A percentile compares a stretch with the other conserved stretches of the same genome.
phyloP scores from a whole-genome alignment of 2,329 filamentous ascomycete genomes.

The Cladosporium oxysporum region DNA sequence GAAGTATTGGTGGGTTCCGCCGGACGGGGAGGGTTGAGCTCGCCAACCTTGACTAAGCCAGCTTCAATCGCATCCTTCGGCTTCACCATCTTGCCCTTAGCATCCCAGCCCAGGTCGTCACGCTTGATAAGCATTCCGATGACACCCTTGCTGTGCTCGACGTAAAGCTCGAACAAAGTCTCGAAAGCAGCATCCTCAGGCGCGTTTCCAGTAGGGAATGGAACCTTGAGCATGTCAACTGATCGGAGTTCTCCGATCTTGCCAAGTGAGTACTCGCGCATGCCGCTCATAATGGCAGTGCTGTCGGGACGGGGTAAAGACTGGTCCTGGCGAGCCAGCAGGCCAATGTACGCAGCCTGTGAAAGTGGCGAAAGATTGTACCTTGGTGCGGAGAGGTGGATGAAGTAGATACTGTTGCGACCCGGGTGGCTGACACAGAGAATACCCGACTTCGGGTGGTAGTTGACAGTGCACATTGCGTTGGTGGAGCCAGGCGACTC shows the following conservation, averaged over 20 bases:
- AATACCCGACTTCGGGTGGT: conserved; percentile 89
- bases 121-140: conserved; percentile 84
- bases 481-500: conserved; percentile 81
- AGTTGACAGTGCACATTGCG: conserved; percentile 95
- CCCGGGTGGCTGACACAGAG: conserved; percentile 95
- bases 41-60: conserved; percentile 72
- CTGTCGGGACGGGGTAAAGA: conserved; percentile 83
- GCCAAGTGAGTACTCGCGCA: conserved; percentile 90
- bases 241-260: conserved; percentile 86
- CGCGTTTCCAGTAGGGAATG: conserved; percentile 57
- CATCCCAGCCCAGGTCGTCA: conserved; percentile 86
- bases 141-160: conserved; percentile 97
- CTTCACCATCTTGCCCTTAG: conserved; percentile 82
- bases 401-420: conserved; percentile 95
- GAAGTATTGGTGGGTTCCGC: conserved; percentile 22
- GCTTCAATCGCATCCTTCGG: conserved; percentile 74
- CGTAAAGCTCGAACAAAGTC: conserved; percentile 89
- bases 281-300: conserved; percentile 94
- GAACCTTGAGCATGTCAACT: conserved; percentile 79
- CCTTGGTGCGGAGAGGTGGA: conserved; percentile 90
- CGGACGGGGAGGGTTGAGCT: conserved; percentile 52
- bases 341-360: conserved; percentile 84
- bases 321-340: conserved; percentile 70
- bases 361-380: conserved; percentile 80
- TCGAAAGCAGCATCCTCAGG: conserved; percentile 70